Evolutionary conservation across 2,329 filamentous ascomycete species (phyloP), one percentile per base, ranked within the genome.

Genomic region (Talaromyces marneffei): DNA sequence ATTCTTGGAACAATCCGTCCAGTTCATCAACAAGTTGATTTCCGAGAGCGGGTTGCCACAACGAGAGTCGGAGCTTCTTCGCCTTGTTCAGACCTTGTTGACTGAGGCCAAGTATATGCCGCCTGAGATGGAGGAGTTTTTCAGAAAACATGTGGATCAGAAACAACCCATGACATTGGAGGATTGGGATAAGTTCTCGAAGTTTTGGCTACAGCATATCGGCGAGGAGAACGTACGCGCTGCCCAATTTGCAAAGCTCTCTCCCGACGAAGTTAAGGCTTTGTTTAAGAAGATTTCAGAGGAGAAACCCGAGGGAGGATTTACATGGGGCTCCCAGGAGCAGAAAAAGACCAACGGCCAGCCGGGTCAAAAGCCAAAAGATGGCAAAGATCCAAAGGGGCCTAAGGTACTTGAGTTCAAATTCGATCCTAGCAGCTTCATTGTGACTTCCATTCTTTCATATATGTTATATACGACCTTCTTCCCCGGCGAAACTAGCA

Each of bases 391-490:
- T 46, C 65, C 67, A 14, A 67, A 64, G 31, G 67, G 44, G 60
- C 68, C 71, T 39, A 75, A 74, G 46, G 69, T 77, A 20, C 74
- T 72, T 23, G 79, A 81, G 61, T 72, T 84, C 70, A 82, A 79
- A 59, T 67, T 80, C 67, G 85, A 87, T 71, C 77, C 80, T 39
- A 79, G 79, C 61, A 83, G 82, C 23, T 78, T 83, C 65, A 67
- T 88, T 33, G 77, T 87, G 52, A 81, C 82, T 31, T 76, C 82
- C 18, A 82, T 90, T 67, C 75, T 87, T 35, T 78, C 84, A 10
- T 89, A 86, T 70, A 79, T 89, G 60, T 72, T 87, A 53, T 88
- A 86, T 74, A 79, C 83, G 60, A 80, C 84, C 65, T 78, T 93
- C 61, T 82, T 91, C 62, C 87, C 87, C 3, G 82, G 83, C 20